A percentile compares a stretch with the other conserved stretches of the same genome.
Evolutionary conservation across 148 eudicot species (phyloP).

Genomic region (Rhododendron kiyosumense): DNA sequence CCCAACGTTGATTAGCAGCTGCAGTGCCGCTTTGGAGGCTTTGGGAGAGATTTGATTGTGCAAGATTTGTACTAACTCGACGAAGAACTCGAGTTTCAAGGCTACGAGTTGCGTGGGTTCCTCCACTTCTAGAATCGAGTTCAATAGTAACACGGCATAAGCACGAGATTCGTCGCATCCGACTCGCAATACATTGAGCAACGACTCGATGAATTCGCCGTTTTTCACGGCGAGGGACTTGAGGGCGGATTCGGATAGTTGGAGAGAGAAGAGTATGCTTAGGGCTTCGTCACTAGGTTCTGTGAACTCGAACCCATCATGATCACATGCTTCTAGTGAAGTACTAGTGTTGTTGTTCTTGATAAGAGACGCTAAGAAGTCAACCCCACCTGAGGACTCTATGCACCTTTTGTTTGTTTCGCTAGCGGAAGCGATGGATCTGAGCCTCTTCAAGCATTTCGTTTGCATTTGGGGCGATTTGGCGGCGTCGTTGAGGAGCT

Average conservation of each 20-base stretch:
- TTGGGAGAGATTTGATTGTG: slow-evolving; percentile 39
- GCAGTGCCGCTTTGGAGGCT: slow-evolving; percentile 42
- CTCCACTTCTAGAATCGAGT: slow-evolving; percentile 32
- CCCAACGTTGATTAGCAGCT: slow-evolving; percentile 30
- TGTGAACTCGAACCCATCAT: slow-evolving; percentile 12
- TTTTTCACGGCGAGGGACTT: slow-evolving; percentile 20
- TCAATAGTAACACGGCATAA: slow-evolving; percentile 41
- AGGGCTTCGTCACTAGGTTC: slow-evolving; percentile 42
- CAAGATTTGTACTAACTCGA: slow-evolving; percentile 34
- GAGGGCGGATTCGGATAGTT: slow-evolving; percentile 34
- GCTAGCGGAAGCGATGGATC: slow-evolving; percentile 41
- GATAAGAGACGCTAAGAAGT: slow-evolving; percentile 40
- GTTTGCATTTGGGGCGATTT: slow-evolving; percentile 9
- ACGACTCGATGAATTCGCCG: slow-evolving; percentile 25
- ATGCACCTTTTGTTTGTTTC: slow-evolving; percentile 49
- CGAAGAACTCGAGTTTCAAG: slow-evolving; percentile 31
- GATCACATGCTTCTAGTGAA: neutral
- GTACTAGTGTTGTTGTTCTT: neutral
- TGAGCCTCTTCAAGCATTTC: slow-evolving; percentile 30
- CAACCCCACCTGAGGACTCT: slow-evolving; percentile 44
- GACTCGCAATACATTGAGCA: slow-evolving; percentile 28
- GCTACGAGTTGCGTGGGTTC: slow-evolving; percentile 26
- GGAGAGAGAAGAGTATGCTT: slow-evolving; percentile 40
- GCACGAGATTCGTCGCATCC: slow-evolving; percentile 46
- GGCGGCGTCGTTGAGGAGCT: slow-evolving; percentile 49